Evolutionary conservation across 495 filamentous ascomycete genomes (phyloP), one percentile per base, ranked within the genome.

Genomic region (Apiosordaria backusii): DNA sequence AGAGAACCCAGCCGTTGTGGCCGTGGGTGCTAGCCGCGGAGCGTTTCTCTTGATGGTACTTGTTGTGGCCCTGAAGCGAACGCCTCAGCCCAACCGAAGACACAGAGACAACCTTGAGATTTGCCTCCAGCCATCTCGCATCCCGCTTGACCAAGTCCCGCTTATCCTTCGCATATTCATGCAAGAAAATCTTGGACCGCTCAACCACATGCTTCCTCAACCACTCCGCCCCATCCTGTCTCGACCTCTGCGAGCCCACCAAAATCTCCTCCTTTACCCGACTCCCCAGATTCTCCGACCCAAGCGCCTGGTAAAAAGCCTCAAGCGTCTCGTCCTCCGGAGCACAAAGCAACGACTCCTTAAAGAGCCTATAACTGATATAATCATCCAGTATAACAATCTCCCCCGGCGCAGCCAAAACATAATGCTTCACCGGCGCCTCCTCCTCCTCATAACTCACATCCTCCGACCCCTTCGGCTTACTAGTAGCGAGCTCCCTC

Each of bases 281-380:
- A 63, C 73, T 79, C 40, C 86, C 84, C 16, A 92, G 78, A 45
- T 78, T 79, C 57, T 81, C 80, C 3, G 86, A 83, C 13, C 89
- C 89, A 21, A 91, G 82, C 0, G 81, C 79, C 45, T 85, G 71
- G 72, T 98, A 99, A 70, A 98, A 93, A 4, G 83, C 82, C 74
- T 99, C 95, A 1, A 99, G 78, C 0, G 75, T 68, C 66, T 98
- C 95, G 64, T 98, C 95, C 72, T 93, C 89, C 0, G 95, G 95
- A 0, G 94, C 92, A 60, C 87, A 90, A 7, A 93, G 82, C 27
- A 99, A 80, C 58, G 88, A 84, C 15, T 89, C 85, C 71, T 89
- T 91, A 80, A 99, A 99, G 0, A 93, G 76, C 27, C 88, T 87
- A 72, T 92, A 97, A 67, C 86, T 90, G 65, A 89, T 89, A 68